A percentile compares a stretch with the other conserved stretches of the same genome.
These are phyloP conservation scores for Chiua sp. DNA, from an alignment of 1,284 basidiomycete species.

Conservation along the genomic window DNA sequence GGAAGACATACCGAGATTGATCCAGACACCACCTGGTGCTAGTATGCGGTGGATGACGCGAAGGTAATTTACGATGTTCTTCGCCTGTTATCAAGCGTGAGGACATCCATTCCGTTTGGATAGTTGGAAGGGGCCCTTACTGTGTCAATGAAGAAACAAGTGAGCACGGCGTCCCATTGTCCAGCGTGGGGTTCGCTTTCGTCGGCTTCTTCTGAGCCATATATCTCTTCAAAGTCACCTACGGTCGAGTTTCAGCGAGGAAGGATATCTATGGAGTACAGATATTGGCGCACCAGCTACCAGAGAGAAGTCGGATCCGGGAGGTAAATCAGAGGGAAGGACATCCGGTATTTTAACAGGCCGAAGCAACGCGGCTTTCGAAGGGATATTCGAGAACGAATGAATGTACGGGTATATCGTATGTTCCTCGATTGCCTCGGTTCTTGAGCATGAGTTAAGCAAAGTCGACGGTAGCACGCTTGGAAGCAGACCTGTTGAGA, in stretches of 20 bases:
- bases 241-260: neutral
- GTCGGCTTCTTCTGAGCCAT: constrained; percentile 59
- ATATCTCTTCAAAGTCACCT: constrained; percentile 95
- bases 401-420: constrained; percentile 89
- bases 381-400: constrained; percentile 82
- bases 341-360: constrained; percentile 84
- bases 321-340: constrained; percentile 73
- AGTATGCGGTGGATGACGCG: constrained; percentile 82
- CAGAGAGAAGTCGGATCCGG: constrained; percentile 74
- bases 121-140: constrained; percentile 43
- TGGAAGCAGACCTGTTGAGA: constrained; percentile 65
- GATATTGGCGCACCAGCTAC: constrained; percentile 67
- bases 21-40: constrained; percentile 87
- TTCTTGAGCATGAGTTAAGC: constrained; percentile 48
- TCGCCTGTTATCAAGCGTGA: constrained; percentile 58
- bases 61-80: constrained; percentile 92
- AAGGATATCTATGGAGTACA: neutral
- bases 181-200: constrained; percentile 70
- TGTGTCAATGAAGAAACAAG: constrained; percentile 99
- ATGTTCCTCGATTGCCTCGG: constrained; percentile 67
- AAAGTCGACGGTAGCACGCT: neutral
- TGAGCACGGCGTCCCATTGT: constrained; percentile 89
- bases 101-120: neutral
- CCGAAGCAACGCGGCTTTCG: constrained; percentile 66
- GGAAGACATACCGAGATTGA: constrained; percentile 72